phyloP scores from a whole-genome alignment of 192 early-diverging fungal species.

The Backusella mclennaniae region DNA sequence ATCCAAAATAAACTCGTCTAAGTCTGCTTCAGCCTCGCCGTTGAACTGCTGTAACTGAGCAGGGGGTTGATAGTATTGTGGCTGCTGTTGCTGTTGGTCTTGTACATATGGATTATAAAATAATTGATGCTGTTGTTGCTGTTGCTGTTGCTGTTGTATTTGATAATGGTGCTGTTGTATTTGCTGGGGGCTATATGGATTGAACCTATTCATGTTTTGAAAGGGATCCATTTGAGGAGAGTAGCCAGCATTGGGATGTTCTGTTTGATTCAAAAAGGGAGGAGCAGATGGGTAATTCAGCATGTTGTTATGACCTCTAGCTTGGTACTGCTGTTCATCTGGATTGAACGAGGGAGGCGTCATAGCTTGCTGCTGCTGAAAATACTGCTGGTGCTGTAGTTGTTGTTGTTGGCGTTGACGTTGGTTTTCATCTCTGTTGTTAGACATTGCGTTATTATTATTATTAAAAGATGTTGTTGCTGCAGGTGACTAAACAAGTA shows the following conservation, averaged over 20 bases:
- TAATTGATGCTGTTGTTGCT: not conserved
- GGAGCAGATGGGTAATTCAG: not conserved
- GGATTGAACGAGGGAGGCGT: not conserved
- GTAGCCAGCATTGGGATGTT: not conserved
- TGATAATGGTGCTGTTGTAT: not conserved
- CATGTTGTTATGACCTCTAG: not conserved
- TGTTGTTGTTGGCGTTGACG: not conserved
- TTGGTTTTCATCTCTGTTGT: slow-evolving; percentile 4
- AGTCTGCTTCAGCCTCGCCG: not conserved
- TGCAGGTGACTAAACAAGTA: slow-evolving; percentile 1
- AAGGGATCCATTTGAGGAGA: not conserved
- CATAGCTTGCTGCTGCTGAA: not conserved
- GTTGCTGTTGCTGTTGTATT: not conserved
- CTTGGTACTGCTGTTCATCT: slow-evolving; percentile 1
- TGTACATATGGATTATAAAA: not conserved
- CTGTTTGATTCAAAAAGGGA: not conserved
- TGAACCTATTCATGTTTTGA: not conserved
- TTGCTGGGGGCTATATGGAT: not conserved
- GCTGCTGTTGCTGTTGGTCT: slow-evolving; percentile 3
- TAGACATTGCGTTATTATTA: slow-evolving; percentile 6
- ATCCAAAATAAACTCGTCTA: slow-evolving; percentile 62
- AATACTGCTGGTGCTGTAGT: not conserved
- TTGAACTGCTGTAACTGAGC: slow-evolving; percentile 7
- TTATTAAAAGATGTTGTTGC: slow-evolving; percentile 6
- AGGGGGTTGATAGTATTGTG: slow-evolving; percentile 5